Evolutionary conservation across 2,329 filamentous ascomycete genomes (phyloP).

Genomic region (Elsinoe australis): DNA sequence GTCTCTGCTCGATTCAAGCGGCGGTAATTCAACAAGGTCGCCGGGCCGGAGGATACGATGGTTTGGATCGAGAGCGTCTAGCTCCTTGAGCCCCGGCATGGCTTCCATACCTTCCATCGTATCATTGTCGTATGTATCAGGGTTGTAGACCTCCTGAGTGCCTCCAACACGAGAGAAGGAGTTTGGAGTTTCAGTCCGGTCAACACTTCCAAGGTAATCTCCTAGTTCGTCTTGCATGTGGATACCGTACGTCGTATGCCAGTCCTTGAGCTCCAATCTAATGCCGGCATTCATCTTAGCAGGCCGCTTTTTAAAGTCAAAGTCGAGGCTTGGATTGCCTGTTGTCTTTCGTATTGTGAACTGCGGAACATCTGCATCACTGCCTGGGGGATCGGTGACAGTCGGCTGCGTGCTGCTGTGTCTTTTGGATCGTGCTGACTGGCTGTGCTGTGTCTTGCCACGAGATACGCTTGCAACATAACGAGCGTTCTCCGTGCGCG

Average conservation of each 20-base stretch:
- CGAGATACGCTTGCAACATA: too few relatives aligned
- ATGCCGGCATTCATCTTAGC: not conserved
- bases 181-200: not conserved
- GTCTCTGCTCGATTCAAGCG: slow-evolving; percentile 26
- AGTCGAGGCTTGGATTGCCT: too few relatives aligned
- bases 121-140: slow-evolving; percentile 4
- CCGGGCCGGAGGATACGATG: slow-evolving; percentile 36
- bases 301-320: not conserved
- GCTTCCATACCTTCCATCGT: slow-evolving; percentile 19
- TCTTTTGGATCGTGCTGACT: not conserved
- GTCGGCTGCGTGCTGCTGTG: not conserved
- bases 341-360: not conserved
- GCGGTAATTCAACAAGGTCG: slow-evolving; percentile 42
- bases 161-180: slow-evolving; percentile 1
- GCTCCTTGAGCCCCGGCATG: slow-evolving; percentile 22
- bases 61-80: slow-evolving; percentile 30
- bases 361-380: too few relatives aligned
- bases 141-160: slow-evolving; percentile 4
- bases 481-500: too few relatives aligned
- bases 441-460: too few relatives aligned
- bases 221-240: slow-evolving; percentile 8
- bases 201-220: not conserved
- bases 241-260: slow-evolving; percentile 6
- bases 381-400: too few relatives aligned
- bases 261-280: slow-evolving; percentile 4